Evolutionary conservation across 2,329 filamentous ascomycete genomes (phyloP), one percentile per base, ranked within the genome.

Genomic region (Sporothrix pallida): DNA sequence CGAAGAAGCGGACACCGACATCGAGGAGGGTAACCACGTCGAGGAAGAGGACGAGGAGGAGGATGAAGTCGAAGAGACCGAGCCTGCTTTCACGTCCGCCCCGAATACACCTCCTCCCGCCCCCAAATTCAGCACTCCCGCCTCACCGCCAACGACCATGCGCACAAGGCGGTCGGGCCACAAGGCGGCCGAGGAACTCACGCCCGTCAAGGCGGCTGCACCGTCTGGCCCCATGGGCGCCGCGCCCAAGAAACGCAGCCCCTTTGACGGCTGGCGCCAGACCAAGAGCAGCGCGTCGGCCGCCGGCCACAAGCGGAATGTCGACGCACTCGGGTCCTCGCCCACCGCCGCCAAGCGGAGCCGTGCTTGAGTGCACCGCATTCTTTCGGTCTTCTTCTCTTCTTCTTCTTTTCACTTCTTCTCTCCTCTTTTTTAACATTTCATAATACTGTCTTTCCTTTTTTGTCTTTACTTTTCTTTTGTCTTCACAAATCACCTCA

Each of bases 241-340:
- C 15, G 56, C 63, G 31, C 74, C 77, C 74, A 76, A 77, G 74
- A 77, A 76, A 70, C 83, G 83, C 73, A 90, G 87, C 77, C 89
- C 89, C 2, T 93, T 93, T 77, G 90, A 92, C 77, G 85, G 85
- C 54, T 94, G 91, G 91, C 87, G 85, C 76, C 88, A 90, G 74
- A 89, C 88, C 77, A 93, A 93, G 84, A 83, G 81, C 77, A 79
- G 83, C 80, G 68, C 67, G 15, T 54, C 31, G 20, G 15, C 42
- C 46, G 81, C 81, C 75, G 83, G 83, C 75, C 84, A 80, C 75
- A 87, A 85, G 82, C 83, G 83, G 75, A 79, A 81, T 54, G 84
- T 81, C 42, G 83, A 83, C 26, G 73, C 79, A 23, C 77, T 84
- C 42, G 76, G 76, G 67, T 76, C 78, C 63, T 76, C 77, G 2